Percentiles rank a stretch among this genome's conserved stretches.
Conservation (phyloP, 164 flowering plant genomes). For the Umbellularia californica region DNA sequence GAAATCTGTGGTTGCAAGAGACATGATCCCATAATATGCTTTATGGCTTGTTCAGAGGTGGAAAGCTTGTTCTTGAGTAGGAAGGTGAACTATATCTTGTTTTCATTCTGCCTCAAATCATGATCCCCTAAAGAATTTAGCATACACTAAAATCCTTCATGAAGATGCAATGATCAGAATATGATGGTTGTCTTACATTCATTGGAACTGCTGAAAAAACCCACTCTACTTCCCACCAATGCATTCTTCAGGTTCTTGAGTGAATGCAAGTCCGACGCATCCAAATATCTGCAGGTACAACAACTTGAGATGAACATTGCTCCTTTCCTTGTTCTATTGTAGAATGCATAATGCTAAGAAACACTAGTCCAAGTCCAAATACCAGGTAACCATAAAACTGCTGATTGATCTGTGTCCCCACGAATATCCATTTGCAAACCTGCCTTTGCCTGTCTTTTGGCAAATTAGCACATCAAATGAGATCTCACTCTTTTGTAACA, state of each 20-base stretch:
- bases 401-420: background rate
- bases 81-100: background rate
- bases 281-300: too few relatives aligned
- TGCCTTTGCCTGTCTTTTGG: background rate
- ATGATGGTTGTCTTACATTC: too few relatives aligned
- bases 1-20: background rate
- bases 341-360: background rate
- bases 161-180: too few relatives aligned
- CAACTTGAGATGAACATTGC: too few relatives aligned
- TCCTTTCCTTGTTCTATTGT: background rate
- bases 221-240: too few relatives aligned
- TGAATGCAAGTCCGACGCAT: too few relatives aligned
- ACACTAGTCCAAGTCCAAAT: background rate
- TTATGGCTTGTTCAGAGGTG: background rate
- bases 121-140: background rate
- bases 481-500: background rate
- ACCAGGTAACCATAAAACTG: background rate
- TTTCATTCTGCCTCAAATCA: background rate
- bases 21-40: background rate
- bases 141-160: background rate
- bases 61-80: background rate
- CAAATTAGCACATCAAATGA: background rate
- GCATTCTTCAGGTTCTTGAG: too few relatives aligned
- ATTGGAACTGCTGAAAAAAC: too few relatives aligned
- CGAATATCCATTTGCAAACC: background rate